A percentile compares a stretch with the other conserved stretches of the same genome.
These are phyloP conservation scores for Coemansia sp. DNA, from an alignment of 192 early-diverging fungal species.

Conservation along the genomic window DNA sequence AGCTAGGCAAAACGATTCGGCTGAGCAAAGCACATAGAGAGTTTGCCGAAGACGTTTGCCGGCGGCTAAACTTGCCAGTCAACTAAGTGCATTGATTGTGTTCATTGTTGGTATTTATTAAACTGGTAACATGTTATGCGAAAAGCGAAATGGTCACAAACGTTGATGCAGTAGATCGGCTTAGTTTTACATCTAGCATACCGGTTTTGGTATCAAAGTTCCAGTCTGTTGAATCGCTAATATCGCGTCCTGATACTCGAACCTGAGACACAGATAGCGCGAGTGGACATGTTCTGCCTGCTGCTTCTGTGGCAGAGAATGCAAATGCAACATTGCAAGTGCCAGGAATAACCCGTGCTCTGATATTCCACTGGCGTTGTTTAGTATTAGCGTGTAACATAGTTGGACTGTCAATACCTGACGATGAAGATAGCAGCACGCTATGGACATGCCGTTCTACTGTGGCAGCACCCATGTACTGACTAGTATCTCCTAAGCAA, in stretches of 20 bases:
- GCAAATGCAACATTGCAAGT: constrained; percentile 10
- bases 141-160: no score
- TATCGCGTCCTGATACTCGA: constrained; percentile 13
- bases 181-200: constrained; percentile 1
- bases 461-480: constrained; percentile 9
- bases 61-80: not conserved
- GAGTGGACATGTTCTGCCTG: not conserved
- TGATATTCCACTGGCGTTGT: constrained; percentile 23
- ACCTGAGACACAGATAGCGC: constrained; percentile 14
- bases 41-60: not conserved
- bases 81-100: not conserved
- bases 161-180: not conserved
- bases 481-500: constrained; percentile 34
- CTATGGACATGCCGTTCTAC: constrained; percentile 32
- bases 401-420: not conserved
- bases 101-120: not conserved
- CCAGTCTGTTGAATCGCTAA: constrained; percentile 4
- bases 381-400: not conserved
- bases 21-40: not conserved
- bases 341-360: constrained; percentile 16
- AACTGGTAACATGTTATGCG: not conserved
- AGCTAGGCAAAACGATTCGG: not conserved
- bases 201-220: constrained; percentile 7
- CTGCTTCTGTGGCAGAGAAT: constrained; percentile 10
- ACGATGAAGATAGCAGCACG: constrained; percentile 8